phyloP scores from a whole-genome alignment of 2,329 filamentous ascomycete species.

The Trichoderma aggressivum region DNA sequence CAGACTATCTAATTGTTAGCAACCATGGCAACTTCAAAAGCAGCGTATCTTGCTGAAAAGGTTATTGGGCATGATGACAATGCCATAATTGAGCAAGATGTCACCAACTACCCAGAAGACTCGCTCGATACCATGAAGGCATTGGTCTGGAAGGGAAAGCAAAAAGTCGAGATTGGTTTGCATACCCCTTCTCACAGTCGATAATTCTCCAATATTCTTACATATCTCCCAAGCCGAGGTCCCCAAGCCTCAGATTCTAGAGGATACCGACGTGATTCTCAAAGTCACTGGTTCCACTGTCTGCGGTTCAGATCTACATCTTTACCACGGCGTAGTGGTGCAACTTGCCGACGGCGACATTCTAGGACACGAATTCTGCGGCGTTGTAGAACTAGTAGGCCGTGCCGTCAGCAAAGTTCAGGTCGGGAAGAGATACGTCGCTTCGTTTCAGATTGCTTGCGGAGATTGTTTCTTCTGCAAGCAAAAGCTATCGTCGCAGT shows the following conservation, averaged over 20 bases:
- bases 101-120: constrained; percentile 54
- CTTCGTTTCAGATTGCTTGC: constrained; percentile 80
- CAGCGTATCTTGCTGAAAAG: constrained; percentile 65
- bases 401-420: constrained; percentile 53
- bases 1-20: neutral
- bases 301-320: constrained; percentile 57
- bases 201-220: neutral
- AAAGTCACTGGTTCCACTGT: constrained; percentile 66
- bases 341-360: constrained; percentile 64
- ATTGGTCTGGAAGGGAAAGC: constrained; percentile 78
- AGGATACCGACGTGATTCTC: constrained; percentile 73
- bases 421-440: constrained; percentile 69
- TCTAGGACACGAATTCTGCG: constrained; percentile 61
- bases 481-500: neutral
- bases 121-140: constrained; percentile 70
- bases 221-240: constrained; percentile 49
- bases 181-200: neutral
- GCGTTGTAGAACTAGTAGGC: constrained; percentile 55
- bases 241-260: constrained; percentile 68
- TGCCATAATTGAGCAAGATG: constrained; percentile 63
- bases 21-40: constrained; percentile 45
- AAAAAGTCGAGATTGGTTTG: constrained; percentile 64
- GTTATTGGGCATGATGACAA: constrained; percentile 67
- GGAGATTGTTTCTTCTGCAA: constrained; percentile 62
- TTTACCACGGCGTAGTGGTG: constrained; percentile 54